Conservation (phyloP, 768 basidiomycete species). For the Lactarius hengduanensis region DNA sequence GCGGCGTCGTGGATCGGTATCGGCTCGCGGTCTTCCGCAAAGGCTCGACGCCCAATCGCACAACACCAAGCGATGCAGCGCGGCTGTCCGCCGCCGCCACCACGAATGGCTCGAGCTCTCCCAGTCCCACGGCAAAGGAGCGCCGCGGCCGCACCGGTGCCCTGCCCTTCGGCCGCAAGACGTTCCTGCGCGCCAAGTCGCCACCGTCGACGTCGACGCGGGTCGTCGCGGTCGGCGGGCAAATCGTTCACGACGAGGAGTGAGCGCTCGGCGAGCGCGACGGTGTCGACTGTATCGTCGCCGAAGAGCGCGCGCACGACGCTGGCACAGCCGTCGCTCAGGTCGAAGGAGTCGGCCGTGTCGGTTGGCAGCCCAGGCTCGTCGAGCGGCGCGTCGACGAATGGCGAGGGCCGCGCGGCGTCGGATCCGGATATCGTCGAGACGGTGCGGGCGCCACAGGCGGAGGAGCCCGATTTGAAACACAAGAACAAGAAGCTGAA, state of each 20-base stretch:
- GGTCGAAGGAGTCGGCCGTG: constrained; percentile 74
- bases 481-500: constrained; percentile 78
- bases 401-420: constrained; percentile 43
- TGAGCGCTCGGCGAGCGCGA: constrained; percentile 49
- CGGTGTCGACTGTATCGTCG: constrained; percentile 50
- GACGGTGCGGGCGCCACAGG: constrained; percentile 14
- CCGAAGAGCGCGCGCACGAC: constrained; percentile 49
- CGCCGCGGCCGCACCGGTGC: constrained; percentile 68
- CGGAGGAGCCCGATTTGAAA: constrained; percentile 46
- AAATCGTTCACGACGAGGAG: constrained; percentile 39
- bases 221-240: constrained; percentile 35
- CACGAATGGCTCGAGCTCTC: constrained; percentile 42
- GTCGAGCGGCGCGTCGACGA: constrained; percentile 68
- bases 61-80: constrained; percentile 50
- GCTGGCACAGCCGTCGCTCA: constrained; percentile 62
- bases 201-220: constrained; percentile 50
- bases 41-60: constrained; percentile 60
- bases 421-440: constrained; percentile 26
- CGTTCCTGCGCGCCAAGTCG: constrained; percentile 72
- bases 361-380: constrained; percentile 71
- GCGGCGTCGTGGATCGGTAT: constrained; percentile 90
- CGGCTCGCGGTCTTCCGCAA: constrained; percentile 83
- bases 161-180: constrained; percentile 69
- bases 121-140: constrained; percentile 50
- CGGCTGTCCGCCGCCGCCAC: constrained; percentile 28